phyloP scores from a whole-genome alignment of 371 early-diverging fungal species.

The Basidiobolus meristosporus region DNA sequence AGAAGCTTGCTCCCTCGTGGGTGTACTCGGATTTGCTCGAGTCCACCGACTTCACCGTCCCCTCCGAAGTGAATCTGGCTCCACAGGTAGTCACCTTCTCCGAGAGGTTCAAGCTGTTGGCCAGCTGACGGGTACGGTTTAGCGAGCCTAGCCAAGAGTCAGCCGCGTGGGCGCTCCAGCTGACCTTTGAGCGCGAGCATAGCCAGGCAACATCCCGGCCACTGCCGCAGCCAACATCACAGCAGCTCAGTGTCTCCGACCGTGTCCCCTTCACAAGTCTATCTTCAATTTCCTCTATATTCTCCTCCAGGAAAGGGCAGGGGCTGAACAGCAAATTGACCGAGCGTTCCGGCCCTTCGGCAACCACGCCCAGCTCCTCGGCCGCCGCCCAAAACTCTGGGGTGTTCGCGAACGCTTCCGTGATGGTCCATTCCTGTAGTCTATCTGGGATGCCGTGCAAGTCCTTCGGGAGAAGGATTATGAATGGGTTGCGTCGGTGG shows the following conservation, averaged over 20 bases:
- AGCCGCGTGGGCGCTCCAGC: constrained; percentile 14
- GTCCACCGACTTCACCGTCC: constrained; percentile 1
- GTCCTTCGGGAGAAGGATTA: constrained; percentile 11
- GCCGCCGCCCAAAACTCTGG: constrained; percentile 3
- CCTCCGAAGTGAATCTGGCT: constrained; percentile 13
- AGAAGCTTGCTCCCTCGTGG: not conserved
- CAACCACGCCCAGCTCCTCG: not conserved
- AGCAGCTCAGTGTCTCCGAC: constrained; percentile 4
- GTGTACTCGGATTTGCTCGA: not conserved
- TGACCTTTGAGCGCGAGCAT: constrained; percentile 4
- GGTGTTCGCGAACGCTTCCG: constrained; percentile 13
- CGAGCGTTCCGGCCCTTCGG: not conserved
- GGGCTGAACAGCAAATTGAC: constrained; percentile 9
- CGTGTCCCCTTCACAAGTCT: not conserved
- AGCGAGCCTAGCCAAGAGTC: constrained; percentile 14
- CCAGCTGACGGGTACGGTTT: constrained; percentile 10
- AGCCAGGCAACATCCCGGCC: constrained; percentile 20
- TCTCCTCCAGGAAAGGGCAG: constrained; percentile 9
- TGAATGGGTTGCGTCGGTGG: constrained; percentile 15
- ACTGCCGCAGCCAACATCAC: constrained; percentile 23
- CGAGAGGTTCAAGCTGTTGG: constrained; percentile 6
- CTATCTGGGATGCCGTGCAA: constrained; percentile 5
- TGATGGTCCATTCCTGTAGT: constrained; percentile 16
- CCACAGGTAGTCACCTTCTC: constrained; percentile 5
- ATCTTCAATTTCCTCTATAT: not conserved